Base-by-base conservation (phyloP, 2,329 filamentous ascomycete genomes). In the Trichoderma brevicompactum region DNA sequence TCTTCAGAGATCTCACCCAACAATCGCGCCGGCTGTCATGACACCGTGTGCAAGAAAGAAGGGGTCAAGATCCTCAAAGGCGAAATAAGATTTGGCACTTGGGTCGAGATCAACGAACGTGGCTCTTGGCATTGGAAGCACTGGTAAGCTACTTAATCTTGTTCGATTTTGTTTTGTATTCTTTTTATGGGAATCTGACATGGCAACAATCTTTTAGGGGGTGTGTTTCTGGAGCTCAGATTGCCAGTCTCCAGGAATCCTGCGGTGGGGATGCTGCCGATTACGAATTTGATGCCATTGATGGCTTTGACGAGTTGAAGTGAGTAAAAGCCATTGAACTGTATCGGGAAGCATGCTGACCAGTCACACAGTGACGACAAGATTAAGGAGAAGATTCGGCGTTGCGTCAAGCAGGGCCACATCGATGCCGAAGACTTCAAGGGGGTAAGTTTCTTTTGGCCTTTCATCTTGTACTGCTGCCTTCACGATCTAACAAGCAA, bases 361-460 rank as follows among this genome's bases (percentile, higher is more conserved):
- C 12, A 13, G 38, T 2, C 7, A n/a, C 17, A 5, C 17, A 62
- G 59, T 8, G 79, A 88, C 43, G 79, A 82, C 0, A 89, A 92
- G 2, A 72, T 87, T 1, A 87, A 94, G 77, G 86, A 86, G 50
- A 97, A 95, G 81, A 81, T 97, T 69, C 82, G 85, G 58, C 85
- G 84, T 52, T 92, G 90, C 59, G 77, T 97, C 28, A 82, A 85
- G 66, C 85, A 94, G 74, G 92, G 92, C 28, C 91, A 95, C 72
- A 89, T 98, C 71, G 89, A 91, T 70, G 84, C 92, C 48, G 89
- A 92, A 59, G 94, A 97, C 71, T 97, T 92, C 87, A 94, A 90
- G 40, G 92, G 92, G 12, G 93, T 96, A 84, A 79, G 90, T 81
- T 50, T 23, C 19, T 40, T 46, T 38, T n/a, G 23, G 12, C 3